A percentile compares a stretch with the other conserved stretches of the same genome.
These are phyloP conservation scores for Flaveria linearis DNA, from an alignment of 129 eudicot species.

Conservation along the genomic window DNA sequence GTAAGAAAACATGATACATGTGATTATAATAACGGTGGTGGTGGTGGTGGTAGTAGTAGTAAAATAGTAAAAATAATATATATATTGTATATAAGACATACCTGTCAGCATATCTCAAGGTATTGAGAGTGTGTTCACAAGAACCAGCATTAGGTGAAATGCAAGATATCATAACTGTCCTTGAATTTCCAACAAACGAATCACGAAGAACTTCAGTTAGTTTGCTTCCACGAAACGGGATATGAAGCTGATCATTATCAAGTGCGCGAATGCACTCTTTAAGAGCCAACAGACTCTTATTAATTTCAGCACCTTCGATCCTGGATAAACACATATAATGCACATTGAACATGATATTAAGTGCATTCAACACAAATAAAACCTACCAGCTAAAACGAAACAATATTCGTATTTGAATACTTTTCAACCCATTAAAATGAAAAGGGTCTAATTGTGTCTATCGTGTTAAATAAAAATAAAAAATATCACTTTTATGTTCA, in stretches of 20 bases:
- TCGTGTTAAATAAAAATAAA: neutral
- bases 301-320: slow-evolving; percentile 98
- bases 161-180: slow-evolving; percentile 97
- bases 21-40: neutral
- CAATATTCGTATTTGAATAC: neutral
- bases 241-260: slow-evolving; percentile 93
- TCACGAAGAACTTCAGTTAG: slow-evolving; percentile 96
- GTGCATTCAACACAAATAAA: neutral
- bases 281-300: slow-evolving; percentile 90
- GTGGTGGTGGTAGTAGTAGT: neutral
- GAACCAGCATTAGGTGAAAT: slow-evolving; percentile 93
- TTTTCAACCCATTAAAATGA: neutral
- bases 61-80: neutral
- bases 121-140: slow-evolving; percentile 91
- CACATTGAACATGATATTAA: neutral
- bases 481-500: neutral
- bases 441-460: neutral
- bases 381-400: slow-evolving; percentile 15
- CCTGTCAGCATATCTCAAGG: slow-evolving; percentile 95
- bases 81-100: neutral
- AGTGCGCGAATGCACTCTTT: slow-evolving; percentile 98
- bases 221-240: slow-evolving; percentile 97
- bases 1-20: neutral
- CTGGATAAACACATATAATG: slow-evolving; percentile 38
- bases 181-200: slow-evolving; percentile 94